These are phyloP conservation scores for Quercus alba DNA, from an alignment of 306 rosid species.

Conservation along the genomic window DNA sequence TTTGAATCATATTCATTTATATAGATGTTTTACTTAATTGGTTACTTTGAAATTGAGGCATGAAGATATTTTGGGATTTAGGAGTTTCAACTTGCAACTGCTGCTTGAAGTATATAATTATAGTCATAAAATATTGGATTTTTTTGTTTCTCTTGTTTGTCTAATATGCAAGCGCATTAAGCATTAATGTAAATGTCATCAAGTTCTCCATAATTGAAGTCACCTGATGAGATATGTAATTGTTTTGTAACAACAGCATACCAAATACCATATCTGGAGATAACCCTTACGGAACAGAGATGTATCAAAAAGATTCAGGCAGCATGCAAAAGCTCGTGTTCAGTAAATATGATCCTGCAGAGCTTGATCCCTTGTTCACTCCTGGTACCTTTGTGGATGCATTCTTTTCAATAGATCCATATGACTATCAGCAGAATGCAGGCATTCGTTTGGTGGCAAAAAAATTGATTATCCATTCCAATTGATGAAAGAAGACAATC, in stretches of 20 bases:
- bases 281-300: conserved; percentile 72
- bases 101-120: background rate
- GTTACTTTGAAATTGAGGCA: background rate
- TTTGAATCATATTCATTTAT: background rate
- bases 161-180: background rate
- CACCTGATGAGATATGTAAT: background rate
- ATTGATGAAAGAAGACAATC: conserved; percentile 22
- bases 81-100: background rate
- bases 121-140: background rate
- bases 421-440: conserved; percentile 81
- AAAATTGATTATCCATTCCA: conserved; percentile 67
- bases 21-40: background rate
- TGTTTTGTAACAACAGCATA: conserved; percentile 49
- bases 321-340: conserved; percentile 55
- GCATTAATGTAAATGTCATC: background rate
- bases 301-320: conserved; percentile 74
- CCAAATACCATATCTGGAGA: conserved; percentile 52
- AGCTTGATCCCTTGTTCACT: conserved; percentile 56
- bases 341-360: conserved; percentile 69
- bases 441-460: conserved; percentile 83
- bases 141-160: background rate
- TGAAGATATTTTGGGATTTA: background rate
- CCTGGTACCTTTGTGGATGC: conserved; percentile 74
- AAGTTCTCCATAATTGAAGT: background rate
- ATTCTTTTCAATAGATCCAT: conserved; percentile 71